A percentile compares a stretch with the other conserved stretches of the same genome.
These are phyloP conservation scores for Saccharomyces hybrid DNA, from an alignment of 1,139 yeast genomes.

Conservation along the genomic window DNA sequence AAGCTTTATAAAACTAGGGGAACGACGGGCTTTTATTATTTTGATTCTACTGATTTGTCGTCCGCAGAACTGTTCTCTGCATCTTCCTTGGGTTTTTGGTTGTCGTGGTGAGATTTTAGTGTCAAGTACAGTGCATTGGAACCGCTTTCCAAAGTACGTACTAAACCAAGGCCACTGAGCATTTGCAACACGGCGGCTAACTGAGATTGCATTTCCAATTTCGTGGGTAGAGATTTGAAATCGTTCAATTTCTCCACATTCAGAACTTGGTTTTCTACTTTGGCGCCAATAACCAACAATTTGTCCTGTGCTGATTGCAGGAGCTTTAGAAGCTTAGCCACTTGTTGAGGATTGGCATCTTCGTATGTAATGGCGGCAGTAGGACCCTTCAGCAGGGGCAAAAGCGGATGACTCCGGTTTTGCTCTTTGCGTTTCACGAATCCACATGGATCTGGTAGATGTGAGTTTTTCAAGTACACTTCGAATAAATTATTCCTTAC, in stretches of 20 bases:
- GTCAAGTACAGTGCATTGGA: constrained; percentile 65
- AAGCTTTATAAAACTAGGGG: background rate
- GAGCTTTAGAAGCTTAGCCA: constrained; percentile 53
- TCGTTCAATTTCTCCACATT: constrained; percentile 47
- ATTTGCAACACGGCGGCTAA: constrained; percentile 78
- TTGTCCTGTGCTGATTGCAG: constrained; percentile 62
- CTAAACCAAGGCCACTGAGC: constrained; percentile 85
- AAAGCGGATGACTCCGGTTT: constrained; percentile 53
- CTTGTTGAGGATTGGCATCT: constrained; percentile 61
- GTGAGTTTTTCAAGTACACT: constrained; percentile 67
- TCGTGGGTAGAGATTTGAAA: constrained; percentile 68
- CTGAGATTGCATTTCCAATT: constrained; percentile 68
- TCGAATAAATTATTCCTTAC: constrained; percentile 62
- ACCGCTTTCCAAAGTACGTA: constrained; percentile 66
- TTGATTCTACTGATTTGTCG: background rate
- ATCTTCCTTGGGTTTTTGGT: constrained; percentile 8
- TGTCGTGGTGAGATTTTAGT: constrained; percentile 47
- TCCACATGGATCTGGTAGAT: constrained; percentile 64
- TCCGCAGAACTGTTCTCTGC: background rate
- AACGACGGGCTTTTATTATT: background rate
- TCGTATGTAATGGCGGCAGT: constrained; percentile 72
- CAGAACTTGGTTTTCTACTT: constrained; percentile 54
- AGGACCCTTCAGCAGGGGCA: constrained; percentile 71
- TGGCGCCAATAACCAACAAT: constrained; percentile 78
- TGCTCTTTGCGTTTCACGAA: constrained; percentile 43